These are phyloP conservation scores for Fusarium dlaminii DNA, from an alignment of 2,329 filamentous ascomycete genomes.

Conservation along the genomic window DNA sequence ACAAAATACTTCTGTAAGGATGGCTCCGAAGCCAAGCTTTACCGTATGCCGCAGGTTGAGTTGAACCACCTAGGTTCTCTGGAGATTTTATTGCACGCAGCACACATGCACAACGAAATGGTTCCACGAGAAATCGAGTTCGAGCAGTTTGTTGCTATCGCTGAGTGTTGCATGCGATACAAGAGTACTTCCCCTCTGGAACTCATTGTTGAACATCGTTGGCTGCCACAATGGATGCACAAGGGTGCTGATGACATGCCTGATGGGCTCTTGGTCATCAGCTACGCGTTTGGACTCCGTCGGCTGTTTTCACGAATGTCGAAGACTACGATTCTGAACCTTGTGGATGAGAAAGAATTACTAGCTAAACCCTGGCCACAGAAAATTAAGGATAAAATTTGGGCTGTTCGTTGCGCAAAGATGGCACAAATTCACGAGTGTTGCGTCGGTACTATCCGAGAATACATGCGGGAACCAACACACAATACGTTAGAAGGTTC, in stretches of 20 bases:
- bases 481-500: conserved; percentile 21
- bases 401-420: conserved; percentile 59
- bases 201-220: conserved; percentile 59
- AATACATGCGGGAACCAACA: conserved; percentile 53
- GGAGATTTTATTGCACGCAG: conserved; percentile 60
- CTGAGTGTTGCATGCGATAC: conserved; percentile 60
- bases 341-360: conserved; percentile 55
- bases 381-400: conserved; percentile 59
- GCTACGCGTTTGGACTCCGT: conserved; percentile 61
- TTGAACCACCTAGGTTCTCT: conserved; percentile 53
- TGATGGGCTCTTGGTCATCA: conserved; percentile 61
- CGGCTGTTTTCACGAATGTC: conserved; percentile 60
- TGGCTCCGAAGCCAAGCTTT: conserved; percentile 56
- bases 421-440: conserved; percentile 60
- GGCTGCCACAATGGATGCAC: conserved; percentile 63
- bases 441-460: conserved; percentile 55
- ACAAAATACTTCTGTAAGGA: conserved; percentile 53
- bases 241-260: conserved; percentile 58
- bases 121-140: conserved; percentile 59
- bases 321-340: conserved; percentile 59
- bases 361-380: conserved; percentile 57
- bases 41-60: conserved; percentile 63
- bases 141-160: conserved; percentile 61
- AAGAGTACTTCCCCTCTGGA: conserved; percentile 62
- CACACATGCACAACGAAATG: conserved; percentile 59